Evolutionary conservation across 2,329 filamentous ascomycete species (phyloP).

Genomic region (Penicillium digitatum): DNA sequence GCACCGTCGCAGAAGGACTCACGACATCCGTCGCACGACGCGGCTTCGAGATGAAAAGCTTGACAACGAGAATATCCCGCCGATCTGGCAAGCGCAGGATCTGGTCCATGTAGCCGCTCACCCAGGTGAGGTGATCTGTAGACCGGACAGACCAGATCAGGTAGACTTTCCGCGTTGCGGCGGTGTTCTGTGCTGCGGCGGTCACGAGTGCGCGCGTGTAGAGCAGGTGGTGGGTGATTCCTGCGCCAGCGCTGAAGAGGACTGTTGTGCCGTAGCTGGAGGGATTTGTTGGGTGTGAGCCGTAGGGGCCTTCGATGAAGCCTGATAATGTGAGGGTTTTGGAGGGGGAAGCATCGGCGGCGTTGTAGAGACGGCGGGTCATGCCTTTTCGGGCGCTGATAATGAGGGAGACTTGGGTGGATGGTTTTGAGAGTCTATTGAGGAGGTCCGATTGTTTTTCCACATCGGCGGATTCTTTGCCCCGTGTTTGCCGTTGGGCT

Average conservation of each 20-base stretch:
- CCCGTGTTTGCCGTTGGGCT: constrained; percentile 2
- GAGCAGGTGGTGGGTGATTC: constrained; percentile 63
- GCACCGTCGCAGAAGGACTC: constrained; percentile 55
- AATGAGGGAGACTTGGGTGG: constrained; percentile 52
- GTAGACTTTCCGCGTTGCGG: constrained; percentile 56
- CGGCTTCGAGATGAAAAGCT: constrained; percentile 62
- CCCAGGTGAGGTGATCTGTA: constrained; percentile 59
- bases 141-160: constrained; percentile 62
- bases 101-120: constrained; percentile 63
- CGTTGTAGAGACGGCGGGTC: constrained; percentile 58
- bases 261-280: constrained; percentile 62
- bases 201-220: constrained; percentile 58
- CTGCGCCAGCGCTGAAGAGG: constrained; percentile 63
- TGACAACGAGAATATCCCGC: constrained; percentile 56
- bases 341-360: constrained; percentile 48
- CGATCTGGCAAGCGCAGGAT: constrained; percentile 58
- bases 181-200: constrained; percentile 50
- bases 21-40: constrained; percentile 52
- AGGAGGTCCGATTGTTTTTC: constrained; percentile 33
- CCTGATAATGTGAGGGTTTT: constrained; percentile 52
- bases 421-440: constrained; percentile 14
- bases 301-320: constrained; percentile 62
- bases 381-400: constrained; percentile 60
- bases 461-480: constrained; percentile 23
- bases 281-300: constrained; percentile 54